Conservation (phyloP, 2,329 filamentous ascomycete genomes). For the Metarhizium brunneum region DNA sequence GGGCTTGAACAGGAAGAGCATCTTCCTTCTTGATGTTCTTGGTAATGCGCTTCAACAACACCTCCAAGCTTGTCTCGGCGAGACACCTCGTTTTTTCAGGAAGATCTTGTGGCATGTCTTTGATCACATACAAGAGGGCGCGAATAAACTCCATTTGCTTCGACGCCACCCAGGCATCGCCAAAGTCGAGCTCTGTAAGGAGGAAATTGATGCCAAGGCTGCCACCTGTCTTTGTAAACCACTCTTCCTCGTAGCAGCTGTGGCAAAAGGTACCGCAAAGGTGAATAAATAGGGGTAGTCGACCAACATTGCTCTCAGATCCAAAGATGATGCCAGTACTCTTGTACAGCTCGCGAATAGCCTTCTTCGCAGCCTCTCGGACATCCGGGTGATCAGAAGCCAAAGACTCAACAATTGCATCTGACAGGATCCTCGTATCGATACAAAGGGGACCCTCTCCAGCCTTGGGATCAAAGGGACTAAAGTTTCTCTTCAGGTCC, state of each 20-base stretch:
- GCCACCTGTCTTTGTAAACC: constrained; percentile 95
- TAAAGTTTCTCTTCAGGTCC: constrained; percentile 65
- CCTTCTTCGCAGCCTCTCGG: constrained; percentile 71
- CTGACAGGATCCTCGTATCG: constrained; percentile 77
- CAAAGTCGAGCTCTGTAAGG: constrained; percentile 74
- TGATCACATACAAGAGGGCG: constrained; percentile 93
- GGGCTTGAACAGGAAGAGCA: constrained; percentile 26
- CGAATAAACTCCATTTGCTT: constrained; percentile 83
- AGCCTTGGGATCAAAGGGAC: constrained; percentile 72
- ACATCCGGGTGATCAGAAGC: constrained; percentile 76
- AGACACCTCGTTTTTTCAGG: constrained; percentile 80
- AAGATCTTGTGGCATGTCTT: constrained; percentile 92
- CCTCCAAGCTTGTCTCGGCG: constrained; percentile 74
- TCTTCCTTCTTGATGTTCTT: constrained; percentile 76
- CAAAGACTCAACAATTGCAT: constrained; percentile 83
- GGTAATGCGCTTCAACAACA: constrained; percentile 69
- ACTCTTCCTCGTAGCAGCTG: constrained; percentile 94
- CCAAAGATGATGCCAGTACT: constrained; percentile 74
- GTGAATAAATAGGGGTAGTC: constrained; percentile 75
- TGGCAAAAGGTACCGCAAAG: constrained; percentile 82
- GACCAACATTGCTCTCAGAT: constrained; percentile 58
- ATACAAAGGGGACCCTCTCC: constrained; percentile 83
- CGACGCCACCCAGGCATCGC: constrained; percentile 71
- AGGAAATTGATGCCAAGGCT: constrained; percentile 83
- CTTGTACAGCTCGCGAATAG: constrained; percentile 70